Conservation (phyloP, 2,329 filamentous ascomycete species). For the Pseudophaeomoniella oleicola region DNA sequence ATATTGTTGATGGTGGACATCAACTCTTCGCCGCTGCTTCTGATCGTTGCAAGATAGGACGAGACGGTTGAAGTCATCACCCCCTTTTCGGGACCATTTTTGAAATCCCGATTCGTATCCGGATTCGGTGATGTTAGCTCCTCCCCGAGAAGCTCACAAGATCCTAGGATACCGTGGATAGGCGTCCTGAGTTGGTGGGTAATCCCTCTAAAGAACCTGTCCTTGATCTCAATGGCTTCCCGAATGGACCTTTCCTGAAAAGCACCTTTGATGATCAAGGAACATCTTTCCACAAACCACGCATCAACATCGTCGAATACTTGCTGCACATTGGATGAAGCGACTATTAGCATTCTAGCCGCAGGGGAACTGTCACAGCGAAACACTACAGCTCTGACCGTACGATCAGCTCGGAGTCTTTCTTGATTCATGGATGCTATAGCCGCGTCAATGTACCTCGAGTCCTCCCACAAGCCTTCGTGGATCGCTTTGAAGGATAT, state of each 20-base stretch:
- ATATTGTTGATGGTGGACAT: conserved; percentile 31
- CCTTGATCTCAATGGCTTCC: conserved; percentile 29
- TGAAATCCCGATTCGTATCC: conserved; percentile 6
- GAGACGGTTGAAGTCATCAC: neutral
- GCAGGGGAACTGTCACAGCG: conserved; percentile 18
- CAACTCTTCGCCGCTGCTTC: conserved; percentile 25
- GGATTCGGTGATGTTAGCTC: conserved; percentile 19
- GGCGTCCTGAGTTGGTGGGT: conserved; percentile 34
- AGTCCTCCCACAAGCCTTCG: conserved; percentile 31
- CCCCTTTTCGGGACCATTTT: neutral
- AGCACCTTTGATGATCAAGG: conserved; percentile 21
- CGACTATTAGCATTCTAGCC: conserved; percentile 20
- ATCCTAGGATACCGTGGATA: conserved; percentile 31
- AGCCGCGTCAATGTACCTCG: conserved; percentile 20
- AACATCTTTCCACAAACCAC: conserved; percentile 29
- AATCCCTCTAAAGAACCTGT: conserved; percentile 29
- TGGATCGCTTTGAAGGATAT: conserved; percentile 17
- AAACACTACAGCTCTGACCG: conserved; percentile 23
- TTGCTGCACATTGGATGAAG: conserved; percentile 25
- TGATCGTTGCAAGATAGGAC: conserved; percentile 19
- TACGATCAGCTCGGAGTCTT: conserved; percentile 16
- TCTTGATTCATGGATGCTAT: conserved; percentile 22
- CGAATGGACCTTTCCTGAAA: conserved; percentile 23
- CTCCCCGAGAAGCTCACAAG: conserved; percentile 26
- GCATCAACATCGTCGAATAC: conserved; percentile 34